Base-by-base conservation (phyloP, 2,329 filamentous ascomycete species). In the Colletotrichum sp. region DNA sequence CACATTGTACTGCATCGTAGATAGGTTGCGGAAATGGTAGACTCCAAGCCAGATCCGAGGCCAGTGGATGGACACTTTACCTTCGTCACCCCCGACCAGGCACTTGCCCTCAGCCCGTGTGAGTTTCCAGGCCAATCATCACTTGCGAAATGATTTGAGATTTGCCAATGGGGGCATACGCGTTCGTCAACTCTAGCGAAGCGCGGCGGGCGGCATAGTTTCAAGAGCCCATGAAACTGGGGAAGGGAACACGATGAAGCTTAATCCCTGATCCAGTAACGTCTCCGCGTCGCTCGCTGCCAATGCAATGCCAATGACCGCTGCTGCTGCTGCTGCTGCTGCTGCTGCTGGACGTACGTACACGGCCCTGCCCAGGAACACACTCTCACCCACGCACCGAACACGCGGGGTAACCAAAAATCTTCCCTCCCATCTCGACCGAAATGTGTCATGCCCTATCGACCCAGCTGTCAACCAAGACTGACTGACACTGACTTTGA, bases 161-260 rank as follows among this genome's bases (percentile, higher is more conserved):
- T 55, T 9, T 21, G 24, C n/a, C 24, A 52, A 65, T 58, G 55
- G 38, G 36, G 34, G 30, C 48, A 52, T 52, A 48, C 70, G 58
- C 65, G 64, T 74, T 58, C 70, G n/a, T 24, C 55, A 75, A 72
- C 61, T 57, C 69, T 75, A 52, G 43, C 43, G 43, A 52, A 21
- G 43, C 10, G n/a, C 43, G 43, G 16, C 38, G 30, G 24, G 8
- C 24, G 30, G 61, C 57, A 48, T 65, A 48, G 70, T 76, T 72
- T 76, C 64, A 65, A 60, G 64, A 24, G 21, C 15, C 65, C 43
- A 63, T 52, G 70, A 76, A 73, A 76, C 74, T 65, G 24, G 24
- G 9, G n/a, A 52, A 52, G 28, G 66, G 28, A 26, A 18, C 5
- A 24, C n/a, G 10, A 60, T 15, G 38, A 69, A 68, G 58, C 55